Evolutionary conservation across 2,329 filamentous ascomycete species (phyloP), one percentile per base, ranked within the genome.

Genomic region (Apiospora koreana): DNA sequence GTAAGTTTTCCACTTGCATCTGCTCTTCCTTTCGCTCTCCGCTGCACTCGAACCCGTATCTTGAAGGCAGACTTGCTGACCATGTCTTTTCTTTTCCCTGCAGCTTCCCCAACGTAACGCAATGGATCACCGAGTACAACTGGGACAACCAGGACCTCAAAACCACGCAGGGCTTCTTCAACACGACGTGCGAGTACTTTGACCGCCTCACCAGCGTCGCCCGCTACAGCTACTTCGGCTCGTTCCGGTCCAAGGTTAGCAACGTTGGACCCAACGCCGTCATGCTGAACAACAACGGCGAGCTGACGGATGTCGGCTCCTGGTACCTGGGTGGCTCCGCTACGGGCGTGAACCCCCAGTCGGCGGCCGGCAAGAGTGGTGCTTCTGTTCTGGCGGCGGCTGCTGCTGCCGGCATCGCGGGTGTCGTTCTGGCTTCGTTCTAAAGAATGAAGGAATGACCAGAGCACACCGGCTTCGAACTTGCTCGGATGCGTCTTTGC

Each of bases 111-210:
- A 85, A 87, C 72, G 83, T 84, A 43, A 85, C 87, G 3, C 88
- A 95, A 72, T 95, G 93, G 93, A 84, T 95, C 14, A 95, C 93
- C 35, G 93, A 96, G 80, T 94, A 92, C 79, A 93, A 91, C 46
- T 86, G 86, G 69, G 82, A 88, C 69, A 80, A 91, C 72, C 84
- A 88, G 75, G 82, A 86, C 35, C 84, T 94, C 21, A 71, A 78
- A 1, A 80, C 84, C 0, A 91, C 90, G 0, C 87, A 94, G 77
- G 74, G 78, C 0, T 94, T 93, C 77, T 94, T 89, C 82, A 94
- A 94, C 75, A 84, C 84, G 75, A 90, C 87, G 2, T 80, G 87
- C 68, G 85, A 88, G 62, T 94, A 90, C 79, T 88, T 95, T 72
- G 93, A 95, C 78, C 83, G 86, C 1, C 79, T 89, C 68, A 81